Evolutionary conservation across 441 rosid genomes (phyloP), one percentile per base, ranked within the genome.

Genomic region (Pelargonium citronellum): DNA sequence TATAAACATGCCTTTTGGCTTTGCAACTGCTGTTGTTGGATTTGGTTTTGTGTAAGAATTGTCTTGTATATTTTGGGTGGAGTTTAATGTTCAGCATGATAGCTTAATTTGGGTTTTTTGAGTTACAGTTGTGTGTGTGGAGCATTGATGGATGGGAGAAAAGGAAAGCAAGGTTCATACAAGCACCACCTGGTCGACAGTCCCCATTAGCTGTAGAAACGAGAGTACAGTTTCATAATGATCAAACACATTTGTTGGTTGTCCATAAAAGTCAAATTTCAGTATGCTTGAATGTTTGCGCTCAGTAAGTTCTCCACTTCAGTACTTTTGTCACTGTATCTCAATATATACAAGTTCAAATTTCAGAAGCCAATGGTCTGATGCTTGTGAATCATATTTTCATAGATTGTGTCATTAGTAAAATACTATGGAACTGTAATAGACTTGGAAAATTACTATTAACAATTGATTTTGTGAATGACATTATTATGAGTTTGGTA

Each of bases 251-350:
- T 73, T 82, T 95, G 80, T 87, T 95, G 64, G 97, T 87, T 73
- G 99, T 88, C 27, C 98, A 95, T 41, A 94, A 93, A 81, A 89
- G 94, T 65, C 99, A 92, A 76, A 89, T 95, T 55, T 98, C 97
- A n/a, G 84, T 95, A 73, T 91, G 83, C 86, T 90, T 64, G 96
- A 90, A 67, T 85, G 91, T 69, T 72, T 82, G 46, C 85, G 87
- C 20, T 78, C 84, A 55, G 95, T 89, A 76, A 85, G 86, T 82
- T 77, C 30, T 73, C 67, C 55, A 13, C 17, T 69, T 64, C 51
- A 5, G 37, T 22, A 6, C 5, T 67, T 13, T 66, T 60, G 39
- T 47, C 62, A 22, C 41, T 49, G 41, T 69, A 6, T 43, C 39
- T 41, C 17, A 22, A 53, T 53, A 53, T 53, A 16, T 53, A n/a